Base-by-base conservation (phyloP, 2,329 filamentous ascomycete species). In the Emergomyces pasteurianus region DNA sequence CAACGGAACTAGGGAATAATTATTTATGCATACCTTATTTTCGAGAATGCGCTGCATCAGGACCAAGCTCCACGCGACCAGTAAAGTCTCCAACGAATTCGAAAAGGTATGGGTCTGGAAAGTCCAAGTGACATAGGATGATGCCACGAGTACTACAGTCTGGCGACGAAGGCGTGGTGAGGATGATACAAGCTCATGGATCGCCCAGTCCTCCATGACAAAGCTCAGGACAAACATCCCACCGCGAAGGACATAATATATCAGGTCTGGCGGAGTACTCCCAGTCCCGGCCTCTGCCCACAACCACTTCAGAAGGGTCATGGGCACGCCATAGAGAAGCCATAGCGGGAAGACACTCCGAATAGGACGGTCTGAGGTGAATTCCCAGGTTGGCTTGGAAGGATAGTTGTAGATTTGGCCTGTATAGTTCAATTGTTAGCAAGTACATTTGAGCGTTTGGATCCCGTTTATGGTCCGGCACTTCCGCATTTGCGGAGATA, bases 101-200 rank as follows among this genome's bases (percentile, higher is more conserved):
- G 92, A 97, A 74, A 99, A 97, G 14, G 94, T 97, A 75, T 99
- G 94, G 21, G 90, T 94, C 76, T 99, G 94, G 77, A 92, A 96
- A 52, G 92, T 96, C 92, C 94, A 99, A 55, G 94, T 99, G 67
- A 96, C 92, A 76, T 97, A 99, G 31, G 91, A 96, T 34, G 92
- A 97, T 53, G 92, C 91, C 63, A 96, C 88, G 61, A 99, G 81
- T 53, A 95, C 80, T 52, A 95, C 83, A 10, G 91, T 90, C 60
- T 87, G 79, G 67, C 84, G 84, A 64, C 90, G 86, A 69, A 83
- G 78, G 63, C 86, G 86, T 64, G 85, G 85, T 46, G 87, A 88
- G 63, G 87, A 88, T 63, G 86, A 85, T 60, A 96, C 86, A 65
- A 97, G 81, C 74, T 99, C 94, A 78, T 96, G 86, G 62, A 99